These are phyloP conservation scores for Leersia perrieri DNA, from an alignment of 176 grass and related monocot species.

Conservation along the genomic window DNA sequence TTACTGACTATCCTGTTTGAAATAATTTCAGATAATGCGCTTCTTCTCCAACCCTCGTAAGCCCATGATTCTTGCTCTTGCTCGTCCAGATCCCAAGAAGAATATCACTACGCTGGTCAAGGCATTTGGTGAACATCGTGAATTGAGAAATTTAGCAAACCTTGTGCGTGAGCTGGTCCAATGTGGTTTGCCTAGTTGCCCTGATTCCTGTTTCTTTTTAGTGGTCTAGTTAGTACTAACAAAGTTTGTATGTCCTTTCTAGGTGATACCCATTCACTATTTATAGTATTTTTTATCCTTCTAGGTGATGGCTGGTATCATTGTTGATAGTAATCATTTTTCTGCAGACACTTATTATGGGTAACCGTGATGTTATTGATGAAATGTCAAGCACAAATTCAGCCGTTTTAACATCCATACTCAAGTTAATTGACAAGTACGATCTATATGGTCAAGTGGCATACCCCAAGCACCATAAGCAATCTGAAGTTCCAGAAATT, in stretches of 20 bases:
- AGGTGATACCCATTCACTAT: too few relatives aligned
- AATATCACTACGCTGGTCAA: slow-evolving; percentile 78
- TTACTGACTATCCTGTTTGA: slow-evolving; percentile 10
- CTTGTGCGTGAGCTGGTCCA: slow-evolving; percentile 46
- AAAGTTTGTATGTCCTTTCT: neutral
- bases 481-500: slow-evolving; percentile 88
- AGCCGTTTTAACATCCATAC: slow-evolving; percentile 65
- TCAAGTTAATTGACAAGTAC: slow-evolving; percentile 91
- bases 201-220: neutral
- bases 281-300: neutral
- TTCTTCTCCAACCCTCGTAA: slow-evolving; percentile 85
- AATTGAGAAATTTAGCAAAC: slow-evolving; percentile 82
- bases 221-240: neutral
- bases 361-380: slow-evolving; percentile 84
- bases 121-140: slow-evolving; percentile 82
- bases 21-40: slow-evolving; percentile 64
- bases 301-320: neutral
- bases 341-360: slow-evolving; percentile 84
- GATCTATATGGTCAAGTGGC: slow-evolving; percentile 87
- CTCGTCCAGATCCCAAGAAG: slow-evolving; percentile 81
- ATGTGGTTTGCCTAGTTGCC: slow-evolving; percentile 20
- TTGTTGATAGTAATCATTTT: slow-evolving; percentile 5
- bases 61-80: slow-evolving; percentile 85
- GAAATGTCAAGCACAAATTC: slow-evolving; percentile 86
- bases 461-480: slow-evolving; percentile 90